Evolutionary conservation across 2,329 filamentous ascomycete genomes (phyloP).

Genomic region (Rhinocladiella similis): DNA sequence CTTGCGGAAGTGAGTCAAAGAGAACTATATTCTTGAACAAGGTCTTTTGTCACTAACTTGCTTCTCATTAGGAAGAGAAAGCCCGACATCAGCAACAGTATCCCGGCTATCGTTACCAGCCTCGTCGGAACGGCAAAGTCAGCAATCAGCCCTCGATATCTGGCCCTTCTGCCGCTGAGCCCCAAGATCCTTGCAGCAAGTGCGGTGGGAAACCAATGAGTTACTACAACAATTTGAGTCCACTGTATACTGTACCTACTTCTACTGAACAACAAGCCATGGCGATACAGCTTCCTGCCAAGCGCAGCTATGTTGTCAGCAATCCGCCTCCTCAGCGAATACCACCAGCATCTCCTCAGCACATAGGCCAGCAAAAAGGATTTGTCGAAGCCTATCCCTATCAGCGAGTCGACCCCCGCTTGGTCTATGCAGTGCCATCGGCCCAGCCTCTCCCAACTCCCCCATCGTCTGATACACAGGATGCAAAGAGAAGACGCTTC

Average conservation of each 20-base stretch:
- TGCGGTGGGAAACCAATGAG: slow-evolving; percentile 50
- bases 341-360: slow-evolving; percentile 17
- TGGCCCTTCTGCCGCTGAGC: slow-evolving; percentile 20
- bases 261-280: slow-evolving; percentile 39
- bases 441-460: slow-evolving; percentile 19
- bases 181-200: slow-evolving; percentile 28
- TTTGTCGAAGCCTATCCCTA: slow-evolving; percentile 17
- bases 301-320: slow-evolving; percentile 23
- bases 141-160: slow-evolving; percentile 32
- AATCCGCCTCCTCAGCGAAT: slow-evolving; percentile 17
- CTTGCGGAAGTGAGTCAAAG: slow-evolving; percentile 68
- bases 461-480: slow-evolving; percentile 39
- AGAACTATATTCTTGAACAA: slow-evolving; percentile 16
- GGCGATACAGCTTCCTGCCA: slow-evolving; percentile 34
- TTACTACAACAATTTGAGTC: slow-evolving; percentile 36
- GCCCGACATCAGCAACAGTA: slow-evolving; percentile 83
- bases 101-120: slow-evolving; percentile 92
- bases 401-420: slow-evolving; percentile 26
- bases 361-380: slow-evolving; percentile 11
- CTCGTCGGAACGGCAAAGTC: slow-evolving; percentile 57
- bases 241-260: slow-evolving; percentile 43
- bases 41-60: slow-evolving; percentile 21
- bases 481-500: slow-evolving; percentile 64
- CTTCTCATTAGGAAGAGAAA: slow-evolving; percentile 71
- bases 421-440: slow-evolving; percentile 24